Evolutionary conservation across 2,329 filamentous ascomycete species (phyloP).

Genomic region (Mycocentrospora acerina): DNA sequence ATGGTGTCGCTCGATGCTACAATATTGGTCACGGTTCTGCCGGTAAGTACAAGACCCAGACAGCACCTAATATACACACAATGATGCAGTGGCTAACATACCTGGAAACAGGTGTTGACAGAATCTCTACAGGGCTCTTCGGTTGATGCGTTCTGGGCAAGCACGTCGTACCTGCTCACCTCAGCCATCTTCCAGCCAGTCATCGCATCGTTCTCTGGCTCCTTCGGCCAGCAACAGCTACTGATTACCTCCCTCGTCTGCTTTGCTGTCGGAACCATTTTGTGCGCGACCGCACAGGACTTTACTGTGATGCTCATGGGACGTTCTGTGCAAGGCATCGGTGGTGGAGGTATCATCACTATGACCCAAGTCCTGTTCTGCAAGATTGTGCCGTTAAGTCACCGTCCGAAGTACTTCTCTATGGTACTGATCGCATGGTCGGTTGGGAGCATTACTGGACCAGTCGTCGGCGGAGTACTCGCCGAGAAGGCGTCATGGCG

Average conservation of each 20-base stretch:
- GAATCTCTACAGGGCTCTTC: constrained; percentile 37
- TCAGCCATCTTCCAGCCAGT: constrained; percentile 45
- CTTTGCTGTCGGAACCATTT: constrained; percentile 41
- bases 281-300: constrained; percentile 41
- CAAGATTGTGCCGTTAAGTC: constrained; percentile 48
- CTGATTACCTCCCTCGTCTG: constrained; percentile 39
- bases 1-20: constrained; percentile 68
- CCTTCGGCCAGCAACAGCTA: constrained; percentile 44
- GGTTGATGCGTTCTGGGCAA: constrained; percentile 48
- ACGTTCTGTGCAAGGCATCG: constrained; percentile 44
- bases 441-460: constrained; percentile 57
- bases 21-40: constrained; percentile 62
- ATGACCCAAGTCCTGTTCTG: constrained; percentile 49
- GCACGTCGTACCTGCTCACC: constrained; percentile 44
- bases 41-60: constrained; percentile 24
- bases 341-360: constrained; percentile 45
- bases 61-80: constrained; percentile 7
- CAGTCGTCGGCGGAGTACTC: constrained; percentile 55
- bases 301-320: constrained; percentile 43
- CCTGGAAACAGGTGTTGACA: constrained; percentile 44
- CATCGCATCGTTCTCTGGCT: constrained; percentile 42
- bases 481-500: constrained; percentile 56
- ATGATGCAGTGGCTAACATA: too few relatives aligned
- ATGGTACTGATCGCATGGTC: constrained; percentile 54
- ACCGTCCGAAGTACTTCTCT: constrained; percentile 47